These are phyloP conservation scores for Diplodia seriata DNA, from an alignment of 2,329 filamentous ascomycete species.

Conservation along the genomic window DNA sequence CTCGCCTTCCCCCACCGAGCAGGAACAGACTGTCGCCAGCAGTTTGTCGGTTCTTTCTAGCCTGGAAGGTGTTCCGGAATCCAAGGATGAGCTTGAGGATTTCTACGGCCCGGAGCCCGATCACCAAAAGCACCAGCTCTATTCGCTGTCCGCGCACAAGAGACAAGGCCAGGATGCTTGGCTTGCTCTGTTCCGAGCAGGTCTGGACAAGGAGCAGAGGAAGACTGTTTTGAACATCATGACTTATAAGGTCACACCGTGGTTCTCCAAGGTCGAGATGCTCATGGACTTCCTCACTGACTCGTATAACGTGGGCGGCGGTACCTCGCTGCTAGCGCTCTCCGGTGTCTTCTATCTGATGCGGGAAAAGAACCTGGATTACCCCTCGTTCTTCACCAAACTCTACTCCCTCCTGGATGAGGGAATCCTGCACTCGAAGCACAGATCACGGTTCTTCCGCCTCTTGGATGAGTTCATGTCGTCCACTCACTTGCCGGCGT, in stretches of 20 bases:
- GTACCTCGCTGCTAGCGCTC: constrained; percentile 84
- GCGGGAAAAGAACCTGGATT: constrained; percentile 91
- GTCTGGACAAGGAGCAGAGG: constrained; percentile 73
- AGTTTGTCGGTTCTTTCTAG: constrained; percentile 66
- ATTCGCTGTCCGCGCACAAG: constrained; percentile 74
- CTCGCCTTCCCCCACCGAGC: constrained; percentile 27
- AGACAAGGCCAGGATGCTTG: constrained; percentile 85
- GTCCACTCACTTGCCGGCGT: constrained; percentile 90
- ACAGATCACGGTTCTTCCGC: constrained; percentile 92
- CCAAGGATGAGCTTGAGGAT: constrained; percentile 69
- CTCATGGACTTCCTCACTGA: constrained; percentile 97
- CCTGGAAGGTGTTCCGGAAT: constrained; percentile 74
- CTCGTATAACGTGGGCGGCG: constrained; percentile 85
- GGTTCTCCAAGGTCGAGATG: constrained; percentile 86
- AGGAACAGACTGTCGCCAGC: constrained; percentile 59
- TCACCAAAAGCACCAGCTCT: constrained; percentile 67
- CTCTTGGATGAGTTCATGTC: constrained; percentile 87
- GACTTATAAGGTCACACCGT: constrained; percentile 80
- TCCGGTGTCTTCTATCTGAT: constrained; percentile 96
- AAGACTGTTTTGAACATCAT: constrained; percentile 80
- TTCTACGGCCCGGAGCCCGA: constrained; percentile 71
- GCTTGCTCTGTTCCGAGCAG: constrained; percentile 75
- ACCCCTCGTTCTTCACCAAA: constrained; percentile 91
- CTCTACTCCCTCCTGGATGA: constrained; percentile 91
- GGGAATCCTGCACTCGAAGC: constrained; percentile 88